Evolutionary conservation across 2,329 filamentous ascomycete genomes (phyloP).

Genomic region (Thielaviopsis musarum): DNA sequence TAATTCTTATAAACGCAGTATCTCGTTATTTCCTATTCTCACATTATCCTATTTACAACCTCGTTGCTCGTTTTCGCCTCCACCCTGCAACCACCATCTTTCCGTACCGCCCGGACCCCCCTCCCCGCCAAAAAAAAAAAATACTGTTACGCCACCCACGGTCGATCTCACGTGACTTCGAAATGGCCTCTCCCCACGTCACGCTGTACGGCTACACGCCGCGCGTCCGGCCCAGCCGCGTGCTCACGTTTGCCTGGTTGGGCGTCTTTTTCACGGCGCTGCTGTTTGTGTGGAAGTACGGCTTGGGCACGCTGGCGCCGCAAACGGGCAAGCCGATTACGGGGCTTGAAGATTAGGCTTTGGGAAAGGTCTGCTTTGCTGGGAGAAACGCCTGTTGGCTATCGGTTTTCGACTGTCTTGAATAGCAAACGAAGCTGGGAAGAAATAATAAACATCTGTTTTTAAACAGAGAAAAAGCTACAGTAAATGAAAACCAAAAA

Average conservation of each 20-base stretch:
- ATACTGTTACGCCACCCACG: too few species aligned
- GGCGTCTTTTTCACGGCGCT: slow-evolving; percentile 11
- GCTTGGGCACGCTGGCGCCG: slow-evolving; percentile 1
- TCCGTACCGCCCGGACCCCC: too few species aligned
- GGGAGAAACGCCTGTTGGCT: too few species aligned
- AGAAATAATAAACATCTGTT: too few species aligned
- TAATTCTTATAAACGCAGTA: too few species aligned
- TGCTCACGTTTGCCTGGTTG: slow-evolving; percentile 12
- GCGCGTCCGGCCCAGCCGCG: slow-evolving; percentile 8
- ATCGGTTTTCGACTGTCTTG: too few species aligned
- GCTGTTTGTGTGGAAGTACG: slow-evolving; percentile 12
- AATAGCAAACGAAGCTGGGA: not conserved
- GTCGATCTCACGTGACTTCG: not conserved
- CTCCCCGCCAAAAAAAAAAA: too few species aligned
- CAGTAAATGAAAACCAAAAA: not conserved
- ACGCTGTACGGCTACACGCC: slow-evolving; percentile 11
- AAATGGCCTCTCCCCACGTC: not conserved
- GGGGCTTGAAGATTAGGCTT: not conserved
- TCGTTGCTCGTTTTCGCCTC: too few species aligned
- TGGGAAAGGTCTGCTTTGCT: too few species aligned
- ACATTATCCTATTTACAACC: too few species aligned
- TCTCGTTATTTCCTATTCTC: too few species aligned
- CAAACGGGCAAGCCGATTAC: not conserved
- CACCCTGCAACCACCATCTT: too few species aligned
- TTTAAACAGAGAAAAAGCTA: not conserved